These are phyloP conservation scores for Xylaria nigripes DNA, from an alignment of 495 filamentous ascomycete species.

Conservation along the genomic window DNA sequence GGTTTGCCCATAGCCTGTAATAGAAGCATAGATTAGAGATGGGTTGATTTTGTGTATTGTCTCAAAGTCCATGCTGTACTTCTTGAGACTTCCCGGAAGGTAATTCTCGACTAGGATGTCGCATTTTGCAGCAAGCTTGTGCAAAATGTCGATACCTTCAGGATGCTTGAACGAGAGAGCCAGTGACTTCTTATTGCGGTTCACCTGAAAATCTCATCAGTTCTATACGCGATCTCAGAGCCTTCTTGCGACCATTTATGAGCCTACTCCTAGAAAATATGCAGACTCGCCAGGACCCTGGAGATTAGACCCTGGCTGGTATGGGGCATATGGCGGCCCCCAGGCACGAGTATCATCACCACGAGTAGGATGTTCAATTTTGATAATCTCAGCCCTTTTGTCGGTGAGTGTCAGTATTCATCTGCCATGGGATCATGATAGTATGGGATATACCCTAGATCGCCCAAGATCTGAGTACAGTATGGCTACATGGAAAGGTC, in stretches of 20 bases:
- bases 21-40: slow-evolving; percentile 55
- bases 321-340: slow-evolving; percentile 89
- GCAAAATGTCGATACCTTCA: slow-evolving; percentile 75
- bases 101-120: slow-evolving; percentile 98
- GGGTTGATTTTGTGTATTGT: slow-evolving; percentile 76
- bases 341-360: slow-evolving; percentile 95
- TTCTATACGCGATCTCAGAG: not conserved
- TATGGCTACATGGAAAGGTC: slow-evolving; percentile 59
- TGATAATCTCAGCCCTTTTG: slow-evolving; percentile 86
- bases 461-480: slow-evolving; percentile 93
- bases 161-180: slow-evolving; percentile 83
- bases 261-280: slow-evolving; percentile 77
- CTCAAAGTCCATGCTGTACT: slow-evolving; percentile 82
- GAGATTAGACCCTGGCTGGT: slow-evolving; percentile 47
- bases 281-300: slow-evolving; percentile 85
- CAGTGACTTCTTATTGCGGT: slow-evolving; percentile 93
- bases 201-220: slow-evolving; percentile 50
- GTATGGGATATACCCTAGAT: slow-evolving; percentile 67
- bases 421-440: slow-evolving; percentile 14
- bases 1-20: slow-evolving; percentile 73
- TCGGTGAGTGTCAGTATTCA: slow-evolving; percentile 20
- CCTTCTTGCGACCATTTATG: not conserved
- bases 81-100: slow-evolving; percentile 80
- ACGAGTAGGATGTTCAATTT: slow-evolving; percentile 84
- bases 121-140: slow-evolving; percentile 71